These are phyloP conservation scores for Coniochaeta sp. DNA, from an alignment of 2,329 filamentous ascomycete species.

Conservation along the genomic window DNA sequence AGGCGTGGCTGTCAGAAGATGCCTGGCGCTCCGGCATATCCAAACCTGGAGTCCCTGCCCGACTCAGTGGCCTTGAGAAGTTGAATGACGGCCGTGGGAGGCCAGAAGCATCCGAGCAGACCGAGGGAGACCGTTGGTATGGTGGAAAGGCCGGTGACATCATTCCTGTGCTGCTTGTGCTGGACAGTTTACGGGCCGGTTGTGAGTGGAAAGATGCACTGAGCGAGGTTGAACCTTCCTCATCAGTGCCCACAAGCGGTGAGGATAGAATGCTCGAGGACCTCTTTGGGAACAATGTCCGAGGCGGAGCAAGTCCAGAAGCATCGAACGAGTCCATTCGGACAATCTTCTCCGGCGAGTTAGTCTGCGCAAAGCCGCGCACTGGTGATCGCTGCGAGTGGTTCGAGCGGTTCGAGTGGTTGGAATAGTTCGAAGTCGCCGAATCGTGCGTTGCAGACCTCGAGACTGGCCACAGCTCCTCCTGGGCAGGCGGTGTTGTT, in stretches of 20 bases:
- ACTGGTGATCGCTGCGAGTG: slow-evolving; percentile 27
- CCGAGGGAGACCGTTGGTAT: slow-evolving; percentile 72
- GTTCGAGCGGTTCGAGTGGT: background rate
- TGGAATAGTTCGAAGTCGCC: slow-evolving; percentile 7
- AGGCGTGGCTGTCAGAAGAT: slow-evolving; percentile 61
- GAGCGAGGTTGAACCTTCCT: slow-evolving; percentile 54
- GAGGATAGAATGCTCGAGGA: slow-evolving; percentile 57
- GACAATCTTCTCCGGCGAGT: slow-evolving; percentile 36
- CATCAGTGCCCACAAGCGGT: slow-evolving; percentile 61
- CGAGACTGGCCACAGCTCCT: slow-evolving; percentile 4
- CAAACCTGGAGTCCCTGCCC: slow-evolving; percentile 53
- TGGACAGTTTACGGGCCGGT: slow-evolving; percentile 69
- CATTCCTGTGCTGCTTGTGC: slow-evolving; percentile 58
- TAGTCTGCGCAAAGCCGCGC: slow-evolving; percentile 22
- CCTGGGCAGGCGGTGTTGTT: slow-evolving; percentile 7
- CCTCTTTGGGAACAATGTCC: slow-evolving; percentile 40
- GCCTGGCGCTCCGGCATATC: slow-evolving; percentile 56
- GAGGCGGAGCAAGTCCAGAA: slow-evolving; percentile 43
- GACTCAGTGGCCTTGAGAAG: slow-evolving; percentile 85
- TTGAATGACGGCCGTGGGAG: slow-evolving; percentile 76
- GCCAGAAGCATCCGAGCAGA: slow-evolving; percentile 72
- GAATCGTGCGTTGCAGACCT: slow-evolving; percentile 24
- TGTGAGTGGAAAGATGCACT: slow-evolving; percentile 53
- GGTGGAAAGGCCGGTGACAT: slow-evolving; percentile 52
- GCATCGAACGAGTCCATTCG: slow-evolving; percentile 42